Base-by-base conservation (phyloP, 805 yeast species). In the Cyberlindnera xishuangbannaensis region DNA sequence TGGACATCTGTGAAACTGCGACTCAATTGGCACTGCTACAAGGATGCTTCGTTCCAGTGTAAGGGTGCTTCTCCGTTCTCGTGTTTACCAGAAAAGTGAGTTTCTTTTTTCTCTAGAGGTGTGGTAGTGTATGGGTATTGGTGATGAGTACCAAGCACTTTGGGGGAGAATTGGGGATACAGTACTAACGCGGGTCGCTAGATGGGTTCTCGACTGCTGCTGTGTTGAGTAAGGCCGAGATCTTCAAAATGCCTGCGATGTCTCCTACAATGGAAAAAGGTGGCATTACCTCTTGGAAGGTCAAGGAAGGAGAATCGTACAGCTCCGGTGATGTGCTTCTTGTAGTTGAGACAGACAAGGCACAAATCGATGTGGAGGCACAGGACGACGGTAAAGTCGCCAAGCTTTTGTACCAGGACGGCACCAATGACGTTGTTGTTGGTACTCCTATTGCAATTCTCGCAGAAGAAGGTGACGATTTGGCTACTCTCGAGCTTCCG, bases 221-320 rank as follows among this genome's bases (percentile, higher is more conserved):
- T n/a, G 34, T 37, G 7, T 18, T 47, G 4, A 33, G 30, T 18
- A 50, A 53, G 33, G 65, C 64, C 10, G 51, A 56, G 33, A 55
- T 73, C 45, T 86, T 85, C 63, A 78, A 69, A 34, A 90, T 90
- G 97, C 98, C 98, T 4, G 97, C 98, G 17, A 85, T 90, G 96
- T 88, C 97, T 5, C 98, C 98, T 27, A 90, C 98, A 6, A 90
- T 90, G 98, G 86, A 87, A 19, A 84, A 79, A 55, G 98, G 98
- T 25, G 96, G 95, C 6, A 73, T 90, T 44, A 84, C 86, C 10
- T 69, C 76, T 34, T 90, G 98, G 98, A 83, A 85, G 56, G 68
- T 78, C 51, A 78, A 87, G 57, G 80, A 71, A 31, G 85, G 85
- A 18, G 92, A 84, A 4, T 35, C 67, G 4, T 90, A 82, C 60